Evolutionary conservation across 768 basidiomycete genomes (phyloP).

Genomic region (Mycena galericulata): DNA sequence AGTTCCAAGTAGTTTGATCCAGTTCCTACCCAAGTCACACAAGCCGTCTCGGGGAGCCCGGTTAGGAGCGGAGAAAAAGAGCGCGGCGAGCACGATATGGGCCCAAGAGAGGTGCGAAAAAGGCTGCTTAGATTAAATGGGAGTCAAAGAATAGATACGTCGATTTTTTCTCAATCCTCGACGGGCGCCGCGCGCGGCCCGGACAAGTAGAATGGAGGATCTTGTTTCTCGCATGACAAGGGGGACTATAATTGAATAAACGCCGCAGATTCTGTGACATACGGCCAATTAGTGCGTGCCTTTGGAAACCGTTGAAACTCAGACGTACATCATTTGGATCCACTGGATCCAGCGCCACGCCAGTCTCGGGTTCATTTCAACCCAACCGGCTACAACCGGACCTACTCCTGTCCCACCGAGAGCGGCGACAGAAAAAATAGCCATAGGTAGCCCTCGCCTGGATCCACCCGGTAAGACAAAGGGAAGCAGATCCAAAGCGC

Average conservation of each 20-base stretch:
- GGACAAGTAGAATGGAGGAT: slow-evolving; percentile 73
- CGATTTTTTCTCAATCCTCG: not conserved
- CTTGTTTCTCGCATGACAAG: slow-evolving; percentile 81
- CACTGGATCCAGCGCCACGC: slow-evolving; percentile 90
- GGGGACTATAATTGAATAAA: slow-evolving; percentile 62
- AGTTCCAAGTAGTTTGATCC: too few relatives aligned
- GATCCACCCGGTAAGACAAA: not conserved
- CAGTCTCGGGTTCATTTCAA: slow-evolving; percentile 67
- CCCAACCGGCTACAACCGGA: slow-evolving; percentile 73
- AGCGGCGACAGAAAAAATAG: slow-evolving; percentile 72
- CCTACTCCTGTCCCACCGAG: slow-evolving; percentile 74
- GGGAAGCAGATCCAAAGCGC: not conserved
- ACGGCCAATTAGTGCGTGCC: not conserved
- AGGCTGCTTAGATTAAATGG: not conserved
- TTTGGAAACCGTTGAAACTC: not conserved
- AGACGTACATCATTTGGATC: slow-evolving; percentile 73
- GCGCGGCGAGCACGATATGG: too few relatives aligned
- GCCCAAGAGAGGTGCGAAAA: not conserved
- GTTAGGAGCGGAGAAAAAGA: too few relatives aligned
- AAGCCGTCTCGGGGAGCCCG: too few relatives aligned
- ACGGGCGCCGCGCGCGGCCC: slow-evolving; percentile 28
- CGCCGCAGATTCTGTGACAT: slow-evolving; percentile 59
- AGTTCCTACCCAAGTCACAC: too few relatives aligned
- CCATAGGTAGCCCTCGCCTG: slow-evolving; percentile 85
- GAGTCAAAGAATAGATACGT: not conserved